These are phyloP conservation scores for Postia placenta DNA, from an alignment of 768 basidiomycete species.

Conservation along the genomic window DNA sequence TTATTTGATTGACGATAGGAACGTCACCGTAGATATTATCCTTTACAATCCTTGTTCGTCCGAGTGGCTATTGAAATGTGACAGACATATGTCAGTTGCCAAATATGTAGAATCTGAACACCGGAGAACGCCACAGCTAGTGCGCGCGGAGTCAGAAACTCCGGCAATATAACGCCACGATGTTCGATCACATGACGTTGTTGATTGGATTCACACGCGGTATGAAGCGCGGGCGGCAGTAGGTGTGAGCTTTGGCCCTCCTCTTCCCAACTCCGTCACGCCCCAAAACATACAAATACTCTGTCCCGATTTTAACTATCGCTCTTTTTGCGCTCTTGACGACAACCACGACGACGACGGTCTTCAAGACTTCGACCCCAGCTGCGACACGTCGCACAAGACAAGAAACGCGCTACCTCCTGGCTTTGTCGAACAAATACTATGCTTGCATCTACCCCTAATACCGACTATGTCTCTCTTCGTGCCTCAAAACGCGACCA, in stretches of 20 bases:
- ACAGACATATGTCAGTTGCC: no score
- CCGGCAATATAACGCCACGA: not conserved
- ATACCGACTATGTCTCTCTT: conserved; percentile 30
- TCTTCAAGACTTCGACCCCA: not conserved
- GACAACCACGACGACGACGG: conserved; percentile 7
- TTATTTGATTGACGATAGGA: no score
- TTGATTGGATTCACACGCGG: conserved; percentile 7
- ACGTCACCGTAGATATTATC: no score
- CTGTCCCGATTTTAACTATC: conserved; percentile 3
- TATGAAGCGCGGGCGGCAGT: no score
- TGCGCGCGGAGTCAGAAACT: no score
- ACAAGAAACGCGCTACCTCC: conserved; percentile 6
- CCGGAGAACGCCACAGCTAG: not conserved
- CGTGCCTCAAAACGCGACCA: conserved; percentile 25
- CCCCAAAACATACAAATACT: not conserved
- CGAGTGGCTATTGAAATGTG: no score
- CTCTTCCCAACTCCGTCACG: not conserved
- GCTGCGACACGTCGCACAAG: not conserved
- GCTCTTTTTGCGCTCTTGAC: conserved; percentile 5
- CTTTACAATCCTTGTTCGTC: no score
- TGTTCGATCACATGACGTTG: conserved; percentile 6
- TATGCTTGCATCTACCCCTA: conserved; percentile 28
- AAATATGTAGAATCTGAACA: no score
- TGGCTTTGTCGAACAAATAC: conserved; percentile 19
- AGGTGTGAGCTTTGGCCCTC: not conserved